These are phyloP conservation scores for Diplodia corticola DNA, from an alignment of 2,329 filamentous ascomycete genomes.

Conservation along the genomic window DNA sequence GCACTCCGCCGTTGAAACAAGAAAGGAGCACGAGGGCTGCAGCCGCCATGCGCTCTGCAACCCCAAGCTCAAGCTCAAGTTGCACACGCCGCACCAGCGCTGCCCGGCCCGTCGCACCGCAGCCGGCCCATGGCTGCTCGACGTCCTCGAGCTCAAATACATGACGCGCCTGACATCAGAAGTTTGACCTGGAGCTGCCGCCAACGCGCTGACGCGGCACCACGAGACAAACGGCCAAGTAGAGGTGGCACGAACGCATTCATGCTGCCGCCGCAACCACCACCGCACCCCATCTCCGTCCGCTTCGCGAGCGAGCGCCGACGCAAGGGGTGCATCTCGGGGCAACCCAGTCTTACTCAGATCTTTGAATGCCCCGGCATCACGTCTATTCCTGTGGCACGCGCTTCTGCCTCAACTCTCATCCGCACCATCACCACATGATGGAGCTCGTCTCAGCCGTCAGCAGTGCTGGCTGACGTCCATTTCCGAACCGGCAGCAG, in stretches of 20 bases:
- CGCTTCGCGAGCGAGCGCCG: background rate
- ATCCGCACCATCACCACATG: background rate
- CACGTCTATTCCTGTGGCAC: slow-evolving; percentile 18
- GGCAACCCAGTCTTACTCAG: slow-evolving; percentile 17
- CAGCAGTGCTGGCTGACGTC: slow-evolving; percentile 7
- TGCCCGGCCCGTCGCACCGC: background rate
- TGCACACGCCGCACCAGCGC: background rate
- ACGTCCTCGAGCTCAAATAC: slow-evolving; percentile 9
- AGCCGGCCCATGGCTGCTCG: background rate
- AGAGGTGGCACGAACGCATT: background rate
- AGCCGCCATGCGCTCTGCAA: slow-evolving; percentile 7
- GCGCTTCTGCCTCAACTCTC: background rate
- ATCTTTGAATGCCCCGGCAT: slow-evolving; percentile 10
- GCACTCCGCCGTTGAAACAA: slow-evolving; percentile 2
- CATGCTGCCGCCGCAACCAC: background rate
- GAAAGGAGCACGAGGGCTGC: background rate
- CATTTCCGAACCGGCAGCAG: background rate
- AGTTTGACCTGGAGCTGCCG: background rate
- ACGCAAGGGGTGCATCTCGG: slow-evolving; percentile 17
- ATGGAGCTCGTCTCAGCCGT: slow-evolving; percentile 14
- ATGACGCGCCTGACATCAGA: slow-evolving; percentile 7
- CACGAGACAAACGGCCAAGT: slow-evolving; percentile 1
- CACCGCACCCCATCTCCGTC: background rate
- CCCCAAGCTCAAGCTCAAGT: slow-evolving; percentile 1
- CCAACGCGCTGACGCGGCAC: background rate